Evolutionary conservation across 345 rosid species (phyloP).

Genomic region (Microthlaspi erraticum): DNA sequence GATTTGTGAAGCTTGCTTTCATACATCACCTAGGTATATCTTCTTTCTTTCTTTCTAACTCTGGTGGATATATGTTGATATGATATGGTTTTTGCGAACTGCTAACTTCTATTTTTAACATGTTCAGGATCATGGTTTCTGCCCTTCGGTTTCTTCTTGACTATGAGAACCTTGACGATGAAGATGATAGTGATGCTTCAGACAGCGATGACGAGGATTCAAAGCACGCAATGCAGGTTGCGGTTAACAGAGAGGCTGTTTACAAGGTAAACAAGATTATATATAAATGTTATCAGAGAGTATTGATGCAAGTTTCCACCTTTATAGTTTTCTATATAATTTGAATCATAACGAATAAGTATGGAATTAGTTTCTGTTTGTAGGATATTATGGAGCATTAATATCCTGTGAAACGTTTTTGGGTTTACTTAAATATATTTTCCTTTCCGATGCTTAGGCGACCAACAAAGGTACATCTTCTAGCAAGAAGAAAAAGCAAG

Average conservation of each 20-base stretch:
- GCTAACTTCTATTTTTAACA: slow-evolving; percentile 17
- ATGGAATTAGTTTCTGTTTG: background rate
- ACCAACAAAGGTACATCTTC: slow-evolving; percentile 75
- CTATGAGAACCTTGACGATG: slow-evolving; percentile 81
- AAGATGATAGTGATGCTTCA: slow-evolving; percentile 70
- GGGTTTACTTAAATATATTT: background rate
- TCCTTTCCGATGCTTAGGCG: slow-evolving; percentile 58
- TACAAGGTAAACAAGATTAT: slow-evolving; percentile 66
- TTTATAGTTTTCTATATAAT: background rate
- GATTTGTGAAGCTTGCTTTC: slow-evolving; percentile 88
- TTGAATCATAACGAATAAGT: background rate
- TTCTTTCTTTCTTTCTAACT: slow-evolving; percentile 5
- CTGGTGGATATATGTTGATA: slow-evolving; percentile 15
- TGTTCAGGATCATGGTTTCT: slow-evolving; percentile 80
- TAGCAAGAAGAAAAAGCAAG: slow-evolving; percentile 97
- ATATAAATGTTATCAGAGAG: background rate
- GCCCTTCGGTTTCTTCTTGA: slow-evolving; percentile 83
- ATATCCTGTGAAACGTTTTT: background rate
- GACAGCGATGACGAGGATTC: slow-evolving; percentile 73
- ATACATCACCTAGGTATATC: slow-evolving; percentile 74
- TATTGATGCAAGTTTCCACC: slow-evolving; percentile 10
- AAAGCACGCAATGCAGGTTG: slow-evolving; percentile 51
- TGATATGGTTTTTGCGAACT: background rate
- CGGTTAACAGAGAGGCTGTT: slow-evolving; percentile 66
- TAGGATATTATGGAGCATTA: slow-evolving; percentile 2